Conservation (phyloP, 2,329 filamentous ascomycete genomes). For the Apiospora saccharicola region DNA sequence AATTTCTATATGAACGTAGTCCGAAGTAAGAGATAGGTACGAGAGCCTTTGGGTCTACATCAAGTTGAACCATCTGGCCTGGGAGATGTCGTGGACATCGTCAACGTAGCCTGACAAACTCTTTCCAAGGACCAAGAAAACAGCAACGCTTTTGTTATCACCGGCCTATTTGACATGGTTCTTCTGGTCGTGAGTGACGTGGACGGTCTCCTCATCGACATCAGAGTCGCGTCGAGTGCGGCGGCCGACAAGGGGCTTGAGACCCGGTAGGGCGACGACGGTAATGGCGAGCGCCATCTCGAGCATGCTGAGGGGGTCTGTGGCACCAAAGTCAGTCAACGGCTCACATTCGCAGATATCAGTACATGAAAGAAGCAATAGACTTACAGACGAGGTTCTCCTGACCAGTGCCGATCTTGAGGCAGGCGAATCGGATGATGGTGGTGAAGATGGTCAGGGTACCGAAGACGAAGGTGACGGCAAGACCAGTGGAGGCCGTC, state of each 20-base stretch:
- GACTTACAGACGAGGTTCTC: slow-evolving; percentile 39
- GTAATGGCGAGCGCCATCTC: slow-evolving; percentile 36
- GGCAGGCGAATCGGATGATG: slow-evolving; percentile 35
- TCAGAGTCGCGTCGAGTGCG: neutral
- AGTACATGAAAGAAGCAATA: neutral
- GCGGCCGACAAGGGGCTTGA: slow-evolving; percentile 34
- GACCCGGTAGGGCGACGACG: slow-evolving; percentile 35
- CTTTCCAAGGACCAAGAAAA: neutral
- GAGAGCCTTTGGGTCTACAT: neutral
- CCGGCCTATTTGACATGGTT: neutral
- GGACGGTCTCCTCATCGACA: neutral
- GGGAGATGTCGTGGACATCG: neutral
- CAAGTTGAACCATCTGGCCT: neutral
- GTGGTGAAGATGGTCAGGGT: slow-evolving; percentile 37
- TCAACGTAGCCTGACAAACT: neutral
- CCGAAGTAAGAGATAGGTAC: neutral
- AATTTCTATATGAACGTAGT: neutral
- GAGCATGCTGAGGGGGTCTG: slow-evolving; percentile 34
- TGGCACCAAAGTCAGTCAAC: neutral
- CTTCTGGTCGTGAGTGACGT: slow-evolving; percentile 2
- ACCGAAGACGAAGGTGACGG: slow-evolving; percentile 37
- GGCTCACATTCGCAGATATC: neutral
- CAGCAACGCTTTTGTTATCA: neutral
- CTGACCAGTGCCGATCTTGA: slow-evolving; percentile 37
- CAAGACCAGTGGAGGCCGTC: slow-evolving; percentile 33